Evolutionary conservation across 2,329 filamentous ascomycete species (phyloP), one percentile per base, ranked within the genome.

Genomic region (Aphanocladium album): DNA sequence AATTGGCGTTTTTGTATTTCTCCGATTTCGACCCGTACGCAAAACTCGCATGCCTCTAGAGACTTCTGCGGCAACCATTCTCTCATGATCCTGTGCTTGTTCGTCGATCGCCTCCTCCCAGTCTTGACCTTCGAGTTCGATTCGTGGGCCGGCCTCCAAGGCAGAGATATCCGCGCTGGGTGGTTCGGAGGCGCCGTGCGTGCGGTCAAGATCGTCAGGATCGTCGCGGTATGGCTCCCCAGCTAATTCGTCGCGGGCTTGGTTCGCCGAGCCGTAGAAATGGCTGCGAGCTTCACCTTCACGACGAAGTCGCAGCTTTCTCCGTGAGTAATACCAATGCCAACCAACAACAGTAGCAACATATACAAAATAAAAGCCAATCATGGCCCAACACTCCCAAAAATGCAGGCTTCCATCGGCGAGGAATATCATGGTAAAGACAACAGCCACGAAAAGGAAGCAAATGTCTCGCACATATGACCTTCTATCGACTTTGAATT

Each of bases 351-450:
- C 95, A 61, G 92, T 87, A 14, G 86, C 71, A 51, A 99, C 95
- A 70, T 99, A 99, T 68, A 96, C 89, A 49, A 88, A 66, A 72
- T 99, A 99, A 71, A 96, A 96, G 16, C 79, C 88, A 60, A 99
- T 91, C 95, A 99, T 99, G 62, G 83, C 79, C 63, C 83, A 83
- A 66, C 93, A 96, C 74, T 99, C 95, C 92, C 92, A 98, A 7
- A 95, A 76, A 63, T 89, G 84, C 56, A 99, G 80, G 61, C 84
- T 83, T 0, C 93, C 93, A 71, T 99, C 95, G 39, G 89, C 87
- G 21, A 99, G 76, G 68, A 98, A 93, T 2, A 88, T 78, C 83
- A 97, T 90, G 70, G 90, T 92, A 74, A 98, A 97, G 62, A 83
- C 82, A 17, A 95, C 89, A 1, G 95, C 90, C 14, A 91, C 80